A percentile compares a stretch with the other conserved stretches of the same genome.
Conservation (phyloP, 306 rosid genomes). For the Rubus idaeus region DNA sequence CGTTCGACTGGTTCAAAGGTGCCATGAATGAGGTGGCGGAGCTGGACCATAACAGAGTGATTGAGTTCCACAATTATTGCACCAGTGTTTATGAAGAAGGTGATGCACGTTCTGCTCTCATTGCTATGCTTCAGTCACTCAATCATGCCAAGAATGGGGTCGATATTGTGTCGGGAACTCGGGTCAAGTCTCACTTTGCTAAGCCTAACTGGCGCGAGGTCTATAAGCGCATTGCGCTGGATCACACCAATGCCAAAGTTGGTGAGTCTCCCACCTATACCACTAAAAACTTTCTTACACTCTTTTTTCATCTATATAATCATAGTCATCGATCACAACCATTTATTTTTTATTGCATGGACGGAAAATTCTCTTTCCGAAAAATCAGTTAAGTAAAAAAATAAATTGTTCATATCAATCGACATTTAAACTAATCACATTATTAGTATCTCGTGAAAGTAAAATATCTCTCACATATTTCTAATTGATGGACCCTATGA, state of each 20-base stretch:
- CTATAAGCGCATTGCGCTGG: slow-evolving; percentile 53
- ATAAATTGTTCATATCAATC: neutral
- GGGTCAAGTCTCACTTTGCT: slow-evolving; percentile 66
- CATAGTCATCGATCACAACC: neutral
- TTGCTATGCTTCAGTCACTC: slow-evolving; percentile 62
- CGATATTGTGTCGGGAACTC: slow-evolving; percentile 61
- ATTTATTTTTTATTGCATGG: neutral
- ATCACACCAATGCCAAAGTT: slow-evolving; percentile 46
- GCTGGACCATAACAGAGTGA: slow-evolving; percentile 46
- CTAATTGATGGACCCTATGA: too few species aligned
- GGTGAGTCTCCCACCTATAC: slow-evolving; percentile 40
- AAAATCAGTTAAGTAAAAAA: neutral
- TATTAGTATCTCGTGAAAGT: neutral
- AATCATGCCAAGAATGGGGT: slow-evolving; percentile 66
- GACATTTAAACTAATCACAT: too few species aligned
- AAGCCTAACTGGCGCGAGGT: slow-evolving; percentile 68
- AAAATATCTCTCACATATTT: neutral
- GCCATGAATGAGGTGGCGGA: slow-evolving; percentile 70
- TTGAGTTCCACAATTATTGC: slow-evolving; percentile 65
- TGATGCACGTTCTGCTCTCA: slow-evolving; percentile 77
- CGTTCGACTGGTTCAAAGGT: slow-evolving; percentile 68
- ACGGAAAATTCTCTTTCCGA: neutral
- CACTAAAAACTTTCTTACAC: slow-evolving; percentile 5
- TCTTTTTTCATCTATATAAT: slow-evolving; percentile 2
- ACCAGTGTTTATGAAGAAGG: slow-evolving; percentile 78